Evolutionary conservation across 2,329 filamentous ascomycete genomes (phyloP).

Genomic region (Trichoderma atrobrunneum): DNA sequence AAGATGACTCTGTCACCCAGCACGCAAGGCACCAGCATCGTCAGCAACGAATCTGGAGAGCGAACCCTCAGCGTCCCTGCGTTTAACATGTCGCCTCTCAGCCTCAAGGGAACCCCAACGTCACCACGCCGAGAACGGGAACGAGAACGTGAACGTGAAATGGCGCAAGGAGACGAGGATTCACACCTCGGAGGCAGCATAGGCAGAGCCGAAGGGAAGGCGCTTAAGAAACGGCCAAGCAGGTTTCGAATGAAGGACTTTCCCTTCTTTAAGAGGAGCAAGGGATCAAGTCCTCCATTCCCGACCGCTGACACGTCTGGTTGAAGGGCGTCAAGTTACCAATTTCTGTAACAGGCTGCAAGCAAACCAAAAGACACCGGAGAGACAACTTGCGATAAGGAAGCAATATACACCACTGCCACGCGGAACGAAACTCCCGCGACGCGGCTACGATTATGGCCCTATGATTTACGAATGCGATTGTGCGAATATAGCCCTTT

Average conservation of each 20-base stretch:
- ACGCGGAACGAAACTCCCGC: background rate
- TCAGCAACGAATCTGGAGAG: conserved; percentile 58
- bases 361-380: background rate
- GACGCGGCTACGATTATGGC: conserved; percentile 12
- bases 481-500: conserved; percentile 14
- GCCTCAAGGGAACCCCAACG: conserved; percentile 31
- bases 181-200: conserved; percentile 41
- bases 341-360: background rate
- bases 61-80: conserved; percentile 44
- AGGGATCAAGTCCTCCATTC: conserved; percentile 36
- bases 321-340: conserved; percentile 25
- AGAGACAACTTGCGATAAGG: background rate
- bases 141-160: conserved; percentile 4
- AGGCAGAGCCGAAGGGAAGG: conserved; percentile 47
- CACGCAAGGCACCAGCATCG: conserved; percentile 63
- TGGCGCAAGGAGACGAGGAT: conserved; percentile 29
- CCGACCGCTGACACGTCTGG: conserved; percentile 35
- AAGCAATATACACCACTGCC: background rate
- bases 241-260: conserved; percentile 62
- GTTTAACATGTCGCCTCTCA: conserved; percentile 39
- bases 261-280: conserved; percentile 55
- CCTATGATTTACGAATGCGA: conserved; percentile 18
- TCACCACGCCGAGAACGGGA: conserved; percentile 27
- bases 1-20: conserved; percentile 64
- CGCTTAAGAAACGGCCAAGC: conserved; percentile 60